Conservation (phyloP, 2,329 filamentous ascomycete species). For the Aspergillus nomiae region DNA sequence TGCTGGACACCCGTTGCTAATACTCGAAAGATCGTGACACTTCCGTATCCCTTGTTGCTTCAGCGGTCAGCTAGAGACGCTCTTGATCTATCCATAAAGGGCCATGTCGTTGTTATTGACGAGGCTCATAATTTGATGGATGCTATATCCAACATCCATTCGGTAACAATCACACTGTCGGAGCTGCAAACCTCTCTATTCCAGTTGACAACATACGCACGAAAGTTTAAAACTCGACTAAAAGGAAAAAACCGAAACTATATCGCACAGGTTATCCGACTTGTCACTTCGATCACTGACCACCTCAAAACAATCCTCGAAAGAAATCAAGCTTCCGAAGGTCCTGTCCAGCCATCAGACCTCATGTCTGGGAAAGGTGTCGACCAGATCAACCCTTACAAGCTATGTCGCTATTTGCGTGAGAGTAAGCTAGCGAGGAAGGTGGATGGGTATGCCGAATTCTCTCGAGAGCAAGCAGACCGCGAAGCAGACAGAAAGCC, state of each 20-base stretch:
- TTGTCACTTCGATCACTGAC: slow-evolving; percentile 75
- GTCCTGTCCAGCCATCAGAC: slow-evolving; percentile 68
- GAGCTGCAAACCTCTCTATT: slow-evolving; percentile 73
- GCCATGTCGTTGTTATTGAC: slow-evolving; percentile 91
- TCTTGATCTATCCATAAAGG: slow-evolving; percentile 79
- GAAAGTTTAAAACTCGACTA: slow-evolving; percentile 82
- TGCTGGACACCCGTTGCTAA: slow-evolving; percentile 11
- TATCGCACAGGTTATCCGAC: slow-evolving; percentile 79
- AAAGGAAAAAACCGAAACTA: slow-evolving; percentile 92
- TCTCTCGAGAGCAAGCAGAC: slow-evolving; percentile 56
- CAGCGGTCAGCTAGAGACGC: slow-evolving; percentile 87
- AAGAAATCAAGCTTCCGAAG: slow-evolving; percentile 55
- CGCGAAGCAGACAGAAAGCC: slow-evolving; percentile 28
- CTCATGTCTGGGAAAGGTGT: slow-evolving; percentile 82
- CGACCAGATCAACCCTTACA: slow-evolving; percentile 93
- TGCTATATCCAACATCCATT: slow-evolving; percentile 84
- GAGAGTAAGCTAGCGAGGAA: slow-evolving; percentile 93
- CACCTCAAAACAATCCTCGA: slow-evolving; percentile 62
- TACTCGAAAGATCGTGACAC: slow-evolving; percentile 68
- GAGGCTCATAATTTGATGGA: slow-evolving; percentile 99
- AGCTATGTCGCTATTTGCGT: slow-evolving; percentile 82
- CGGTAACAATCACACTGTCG: slow-evolving; percentile 70
- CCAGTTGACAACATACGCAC: slow-evolving; percentile 80
- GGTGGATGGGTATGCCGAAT: slow-evolving; percentile 81
- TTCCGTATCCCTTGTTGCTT: slow-evolving; percentile 88